Percentiles rank a stretch among this genome's conserved stretches.
These are phyloP conservation scores for Cyclospora cayetanensis DNA, from an alignment of 169 alveolate species.

Conservation along the genomic window DNA sequence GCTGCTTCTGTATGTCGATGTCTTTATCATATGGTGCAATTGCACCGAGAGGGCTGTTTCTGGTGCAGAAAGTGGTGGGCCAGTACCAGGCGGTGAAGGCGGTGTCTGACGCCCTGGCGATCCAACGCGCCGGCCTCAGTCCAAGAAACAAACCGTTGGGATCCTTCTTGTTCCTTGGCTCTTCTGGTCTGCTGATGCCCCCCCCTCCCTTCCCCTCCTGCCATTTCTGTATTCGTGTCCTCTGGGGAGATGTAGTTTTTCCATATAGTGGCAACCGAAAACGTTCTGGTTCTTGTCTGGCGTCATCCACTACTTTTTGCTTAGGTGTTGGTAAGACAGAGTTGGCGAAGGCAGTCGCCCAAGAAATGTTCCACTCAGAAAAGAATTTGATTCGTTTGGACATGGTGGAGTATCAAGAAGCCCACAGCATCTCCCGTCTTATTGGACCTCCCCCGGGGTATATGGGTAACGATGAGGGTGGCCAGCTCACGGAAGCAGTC, in stretches of 20 bases:
- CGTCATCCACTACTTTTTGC: neutral
- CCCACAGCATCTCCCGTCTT: constrained; percentile 88
- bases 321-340: constrained; percentile 90
- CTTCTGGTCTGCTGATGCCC: constrained; percentile 86
- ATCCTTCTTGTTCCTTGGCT: constrained; percentile 86
- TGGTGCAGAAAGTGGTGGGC: constrained; percentile 48
- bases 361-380: constrained; percentile 81
- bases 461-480: constrained; percentile 91
- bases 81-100: constrained; percentile 69
- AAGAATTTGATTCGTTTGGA: constrained; percentile 85
- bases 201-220: too few species aligned
- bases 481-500: constrained; percentile 92
- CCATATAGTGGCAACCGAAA: too few species aligned
- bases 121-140: constrained; percentile 88
- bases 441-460: constrained; percentile 95
- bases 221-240: too few species aligned
- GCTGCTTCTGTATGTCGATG: neutral
- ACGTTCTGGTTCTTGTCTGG: neutral
- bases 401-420: constrained; percentile 92
- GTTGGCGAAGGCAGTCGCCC: constrained; percentile 88
- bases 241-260: too few species aligned
- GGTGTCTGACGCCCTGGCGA: constrained; percentile 80
- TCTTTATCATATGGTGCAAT: neutral
- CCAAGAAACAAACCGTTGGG: constrained; percentile 86
- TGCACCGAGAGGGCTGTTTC: neutral